Evolutionary conservation across 2,329 filamentous ascomycete genomes (phyloP), one percentile per base, ranked within the genome.

Genomic region (Alternaria gansuensis): DNA sequence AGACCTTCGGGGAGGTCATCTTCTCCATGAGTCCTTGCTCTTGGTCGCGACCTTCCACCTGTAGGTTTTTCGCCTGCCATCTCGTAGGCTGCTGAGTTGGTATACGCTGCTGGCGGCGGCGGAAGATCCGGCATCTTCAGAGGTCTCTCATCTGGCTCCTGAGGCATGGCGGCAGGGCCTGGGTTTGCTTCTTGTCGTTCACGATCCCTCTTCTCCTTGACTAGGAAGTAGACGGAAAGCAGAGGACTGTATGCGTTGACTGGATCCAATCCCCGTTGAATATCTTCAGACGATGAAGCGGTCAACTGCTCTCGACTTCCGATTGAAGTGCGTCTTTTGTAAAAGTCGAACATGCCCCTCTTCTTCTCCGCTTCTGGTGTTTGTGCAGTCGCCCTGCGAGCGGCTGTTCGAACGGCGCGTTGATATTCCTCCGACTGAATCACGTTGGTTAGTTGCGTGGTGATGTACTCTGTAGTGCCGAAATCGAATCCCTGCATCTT

Each of bases 401-500:
- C 87, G 36, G 87, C 86, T 11, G 89, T 80, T 54, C 88, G 86
- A n/a, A 96, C 83, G 5, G 92, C 93, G 58, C 89, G 87, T 70
- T 96, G 92, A 68, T 99, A 99, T 39, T 98, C 94, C 6, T 96
- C 93, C 0, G 93, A 97, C 70, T 96, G 91, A 60, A 99, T 86
- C n/a, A 93, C 86, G 63, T 90, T 91, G 9, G 88, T 91, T 41
- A 99, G 84, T 74, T 97, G 92, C 3, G 87, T 82, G 56, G 87
- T 89, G 73, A 99, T 97, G 56, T 87, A 86, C 52, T 97, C 93
- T 1, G 92, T 85, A 0, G 92, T 85, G 0, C 95, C 95, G 80
- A 98, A 99, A 77, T 98, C 96, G 77, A 99, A 99, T 2, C 95
- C 95, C 24, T 93, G 96, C 95, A 99, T 99, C 68, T 91, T 93